Percentiles rank a stretch among this genome's conserved stretches.
Conservation (phyloP, 805 yeast species). For the Zygosaccharomyces kombuchaensis region DNA sequence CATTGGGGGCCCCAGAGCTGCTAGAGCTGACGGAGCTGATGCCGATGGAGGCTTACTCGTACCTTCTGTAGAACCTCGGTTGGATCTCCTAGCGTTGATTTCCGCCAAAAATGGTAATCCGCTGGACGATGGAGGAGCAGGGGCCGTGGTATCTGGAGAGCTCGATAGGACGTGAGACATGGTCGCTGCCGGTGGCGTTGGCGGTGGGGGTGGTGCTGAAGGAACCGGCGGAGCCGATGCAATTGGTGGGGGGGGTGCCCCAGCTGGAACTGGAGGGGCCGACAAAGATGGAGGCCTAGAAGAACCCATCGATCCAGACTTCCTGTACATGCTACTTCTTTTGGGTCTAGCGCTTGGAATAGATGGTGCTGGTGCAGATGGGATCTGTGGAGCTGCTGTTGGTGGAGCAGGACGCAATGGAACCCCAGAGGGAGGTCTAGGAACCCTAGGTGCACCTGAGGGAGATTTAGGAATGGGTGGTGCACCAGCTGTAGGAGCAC, state of each 20-base stretch:
- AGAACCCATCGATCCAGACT: conserved; percentile 11
- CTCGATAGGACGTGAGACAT: conserved; percentile 1
- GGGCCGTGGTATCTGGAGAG: conserved; percentile 9
- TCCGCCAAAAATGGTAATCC: conserved; percentile 51
- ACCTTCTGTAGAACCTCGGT: conserved; percentile 40
- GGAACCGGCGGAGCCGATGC: conserved; percentile 17
- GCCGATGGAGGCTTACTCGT: conserved; percentile 9
- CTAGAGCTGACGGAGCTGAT: conserved; percentile 15
- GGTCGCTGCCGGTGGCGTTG: conserved; percentile 14
- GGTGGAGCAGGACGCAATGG: conserved; percentile 23
- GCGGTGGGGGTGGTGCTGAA: conserved; percentile 11
- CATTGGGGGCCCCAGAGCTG: conserved; percentile 17
- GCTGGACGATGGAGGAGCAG: conserved; percentile 27
- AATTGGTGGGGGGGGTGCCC: conserved; percentile 32
- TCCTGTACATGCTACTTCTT: conserved; percentile 11
- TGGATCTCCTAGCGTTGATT: conserved; percentile 49
- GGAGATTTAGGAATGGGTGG: conserved; percentile 40
- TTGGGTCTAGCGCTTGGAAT: conserved; percentile 12
- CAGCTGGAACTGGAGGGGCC: conserved; percentile 18
- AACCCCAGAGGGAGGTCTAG: conserved; percentile 12
- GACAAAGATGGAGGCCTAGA: conserved; percentile 23
- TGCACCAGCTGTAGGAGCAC: conserved; percentile 34
- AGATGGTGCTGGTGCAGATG: conserved; percentile 12
- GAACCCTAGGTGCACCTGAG: conserved; percentile 14
- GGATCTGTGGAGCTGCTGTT: conserved; percentile 16